These are phyloP conservation scores for Cucurbita moschata DNA, from an alignment of 306 rosid genomes.

Conservation along the genomic window DNA sequence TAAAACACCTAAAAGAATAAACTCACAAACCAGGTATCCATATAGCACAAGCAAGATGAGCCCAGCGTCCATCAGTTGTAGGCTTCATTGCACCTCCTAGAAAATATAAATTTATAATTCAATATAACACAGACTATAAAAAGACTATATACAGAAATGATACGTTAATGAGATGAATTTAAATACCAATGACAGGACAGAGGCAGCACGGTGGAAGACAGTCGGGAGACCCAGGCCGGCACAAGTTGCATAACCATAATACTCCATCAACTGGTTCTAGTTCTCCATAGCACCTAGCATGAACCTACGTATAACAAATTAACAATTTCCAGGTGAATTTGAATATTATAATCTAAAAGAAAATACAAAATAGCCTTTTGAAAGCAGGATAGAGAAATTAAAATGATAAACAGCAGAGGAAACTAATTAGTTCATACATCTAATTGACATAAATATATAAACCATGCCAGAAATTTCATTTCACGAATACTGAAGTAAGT, in stretches of 20 bases:
- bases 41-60: slow-evolving; percentile 98
- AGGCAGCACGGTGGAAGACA: slow-evolving; percentile 78
- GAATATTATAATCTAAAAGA: background rate
- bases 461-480: background rate
- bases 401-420: slow-evolving; percentile 4
- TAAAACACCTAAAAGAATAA: slow-evolving; percentile 9
- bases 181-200: slow-evolving; percentile 86
- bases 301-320: slow-evolving; percentile 41
- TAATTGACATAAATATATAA: background rate
- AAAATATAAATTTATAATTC: slow-evolving; percentile 16
- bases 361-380: background rate
- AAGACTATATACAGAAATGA: slow-evolving; percentile 1
- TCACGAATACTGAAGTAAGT: background rate
- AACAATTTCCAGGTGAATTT: background rate
- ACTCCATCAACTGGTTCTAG: slow-evolving; percentile 81
- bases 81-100: slow-evolving; percentile 99
- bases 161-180: background rate
- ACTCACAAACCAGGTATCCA: slow-evolving; percentile 92
- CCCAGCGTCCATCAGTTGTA: slow-evolving; percentile 97
- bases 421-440: background rate
- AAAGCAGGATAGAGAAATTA: background rate
- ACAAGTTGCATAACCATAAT: slow-evolving; percentile 88
- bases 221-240: slow-evolving; percentile 72
- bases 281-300: slow-evolving; percentile 95
- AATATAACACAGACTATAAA: slow-evolving; percentile 6